Percentiles rank a stretch among this genome's conserved stretches.
phyloP scores from a whole-genome alignment of 441 rosid species.

The Hypseocharis bilobata region DNA sequence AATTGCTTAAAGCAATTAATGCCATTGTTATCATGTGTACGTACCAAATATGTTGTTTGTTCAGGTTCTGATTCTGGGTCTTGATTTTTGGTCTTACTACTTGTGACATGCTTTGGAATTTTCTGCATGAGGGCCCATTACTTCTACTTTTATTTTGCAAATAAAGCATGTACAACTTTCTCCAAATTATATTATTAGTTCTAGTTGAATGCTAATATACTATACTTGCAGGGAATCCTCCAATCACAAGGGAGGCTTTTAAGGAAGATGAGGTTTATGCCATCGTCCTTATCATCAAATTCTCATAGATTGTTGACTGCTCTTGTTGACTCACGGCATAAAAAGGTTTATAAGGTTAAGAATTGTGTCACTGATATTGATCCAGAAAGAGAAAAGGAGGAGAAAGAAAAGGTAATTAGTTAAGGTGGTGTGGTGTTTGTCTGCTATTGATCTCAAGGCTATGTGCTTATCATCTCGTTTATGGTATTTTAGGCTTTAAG shows the following conservation, averaged over 20 bases:
- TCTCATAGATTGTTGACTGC: conserved; percentile 88
- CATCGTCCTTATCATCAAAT: conserved; percentile 81
- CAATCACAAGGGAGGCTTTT: conserved; percentile 94
- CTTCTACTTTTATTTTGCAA: background rate
- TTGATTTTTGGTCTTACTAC: background rate
- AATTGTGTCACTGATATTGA: conserved; percentile 92
- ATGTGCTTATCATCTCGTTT: conserved; percentile 8
- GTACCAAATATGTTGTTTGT: background rate
- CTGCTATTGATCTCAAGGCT: background rate
- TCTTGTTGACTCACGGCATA: conserved; percentile 86
- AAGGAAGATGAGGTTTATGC: conserved; percentile 91
- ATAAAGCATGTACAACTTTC: background rate
- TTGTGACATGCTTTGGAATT: background rate
- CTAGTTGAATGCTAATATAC: conserved; percentile 1
- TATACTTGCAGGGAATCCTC: conserved; percentile 67
- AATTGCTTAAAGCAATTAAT: background rate
- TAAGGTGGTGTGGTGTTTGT: conserved; percentile 2
- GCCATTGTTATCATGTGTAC: background rate
- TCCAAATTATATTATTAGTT: background rate
- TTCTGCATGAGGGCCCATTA: background rate
- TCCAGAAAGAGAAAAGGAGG: conserved; percentile 95
- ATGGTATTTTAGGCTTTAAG: conserved; percentile 65
- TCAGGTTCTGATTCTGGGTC: background rate
- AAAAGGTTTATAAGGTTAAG: conserved; percentile 72
- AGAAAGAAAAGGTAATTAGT: conserved; percentile 71